Evolutionary conservation across 305 asterid species (phyloP).

Genomic region (Withania somnifera): DNA sequence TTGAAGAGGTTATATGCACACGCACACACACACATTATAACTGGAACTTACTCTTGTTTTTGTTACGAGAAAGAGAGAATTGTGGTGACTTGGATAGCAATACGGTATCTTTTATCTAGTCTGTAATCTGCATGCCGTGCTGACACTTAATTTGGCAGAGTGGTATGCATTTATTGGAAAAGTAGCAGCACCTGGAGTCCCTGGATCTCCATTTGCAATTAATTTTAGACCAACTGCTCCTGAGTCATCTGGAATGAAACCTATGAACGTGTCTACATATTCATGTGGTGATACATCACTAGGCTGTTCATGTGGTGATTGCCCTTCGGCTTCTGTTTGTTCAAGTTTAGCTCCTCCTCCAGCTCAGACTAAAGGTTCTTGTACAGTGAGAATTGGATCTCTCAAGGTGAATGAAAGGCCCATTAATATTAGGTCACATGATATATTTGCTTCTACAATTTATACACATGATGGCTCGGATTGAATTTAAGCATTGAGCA

Average conservation of each 20-base stretch:
- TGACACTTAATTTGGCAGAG: conserved; percentile 42
- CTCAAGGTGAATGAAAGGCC: conserved; percentile 48
- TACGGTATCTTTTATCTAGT: not conserved
- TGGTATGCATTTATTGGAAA: conserved; percentile 91
- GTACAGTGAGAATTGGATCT: conserved; percentile 80
- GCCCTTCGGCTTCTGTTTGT: conserved; percentile 78
- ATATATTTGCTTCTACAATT: not conserved
- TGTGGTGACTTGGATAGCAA: not conserved
- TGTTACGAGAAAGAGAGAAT: not conserved
- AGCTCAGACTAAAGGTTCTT: conserved; percentile 53
- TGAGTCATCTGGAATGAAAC: conserved; percentile 65
- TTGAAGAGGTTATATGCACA: not conserved
- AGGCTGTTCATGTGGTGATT: conserved; percentile 99
- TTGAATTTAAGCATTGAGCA: not conserved
- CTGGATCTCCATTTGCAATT: conserved; percentile 92
- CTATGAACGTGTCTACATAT: conserved; percentile 81
- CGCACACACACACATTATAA: not conserved
- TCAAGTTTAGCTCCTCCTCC: conserved; percentile 62
- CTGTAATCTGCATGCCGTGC: not conserved
- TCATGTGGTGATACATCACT: conserved; percentile 87
- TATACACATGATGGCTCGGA: not conserved
- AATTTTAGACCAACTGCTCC: conserved; percentile 62
- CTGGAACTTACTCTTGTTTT: not conserved
- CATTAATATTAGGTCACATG: not conserved
- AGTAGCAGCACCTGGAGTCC: conserved; percentile 55